A percentile compares a stretch with the other conserved stretches of the same genome.
phyloP scores from a whole-genome alignment of 768 basidiomycete genomes.

The Albatrellus ellisii region DNA sequence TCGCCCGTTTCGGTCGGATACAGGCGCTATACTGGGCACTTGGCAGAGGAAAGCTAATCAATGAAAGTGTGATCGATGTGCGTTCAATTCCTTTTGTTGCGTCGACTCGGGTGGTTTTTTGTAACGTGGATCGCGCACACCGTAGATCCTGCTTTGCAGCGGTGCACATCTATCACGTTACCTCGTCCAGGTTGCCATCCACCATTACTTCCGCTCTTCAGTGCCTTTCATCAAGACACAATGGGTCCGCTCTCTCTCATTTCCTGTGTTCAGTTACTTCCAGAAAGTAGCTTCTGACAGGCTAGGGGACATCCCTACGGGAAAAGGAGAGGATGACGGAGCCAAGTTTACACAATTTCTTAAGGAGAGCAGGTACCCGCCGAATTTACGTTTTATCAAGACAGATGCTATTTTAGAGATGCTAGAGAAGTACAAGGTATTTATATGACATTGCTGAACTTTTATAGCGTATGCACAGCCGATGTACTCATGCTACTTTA shows the following conservation, averaged over 20 bases:
- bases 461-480: not conserved
- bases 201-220: conserved; percentile 65
- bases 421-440: conserved; percentile 57
- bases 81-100: conserved; percentile 3
- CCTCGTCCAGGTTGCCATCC: conserved; percentile 63
- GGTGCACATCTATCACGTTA: conserved; percentile 73
- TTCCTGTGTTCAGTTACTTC: conserved; percentile 52
- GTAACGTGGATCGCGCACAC: conserved; percentile 3
- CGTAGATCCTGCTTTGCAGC: conserved; percentile 57
- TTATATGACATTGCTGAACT: conserved; percentile 13
- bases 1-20: conserved; percentile 54
- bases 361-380: conserved; percentile 54
- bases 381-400: conserved; percentile 40
- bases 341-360: conserved; percentile 49
- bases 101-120: no score
- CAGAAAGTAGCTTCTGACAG: conserved; percentile 40
- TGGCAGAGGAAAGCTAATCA: conserved; percentile 38
- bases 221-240: conserved; percentile 61
- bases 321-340: conserved; percentile 70
- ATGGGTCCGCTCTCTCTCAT: conserved; percentile 57
- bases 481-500: conserved; percentile 17
- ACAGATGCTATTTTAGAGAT: conserved; percentile 57
- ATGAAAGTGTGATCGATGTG: conserved; percentile 10
- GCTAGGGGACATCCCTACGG: conserved; percentile 54
- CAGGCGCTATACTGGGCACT: conserved; percentile 69